Conservation (phyloP, 257 asterid genomes). For the Nicotiana otophora region DNA sequence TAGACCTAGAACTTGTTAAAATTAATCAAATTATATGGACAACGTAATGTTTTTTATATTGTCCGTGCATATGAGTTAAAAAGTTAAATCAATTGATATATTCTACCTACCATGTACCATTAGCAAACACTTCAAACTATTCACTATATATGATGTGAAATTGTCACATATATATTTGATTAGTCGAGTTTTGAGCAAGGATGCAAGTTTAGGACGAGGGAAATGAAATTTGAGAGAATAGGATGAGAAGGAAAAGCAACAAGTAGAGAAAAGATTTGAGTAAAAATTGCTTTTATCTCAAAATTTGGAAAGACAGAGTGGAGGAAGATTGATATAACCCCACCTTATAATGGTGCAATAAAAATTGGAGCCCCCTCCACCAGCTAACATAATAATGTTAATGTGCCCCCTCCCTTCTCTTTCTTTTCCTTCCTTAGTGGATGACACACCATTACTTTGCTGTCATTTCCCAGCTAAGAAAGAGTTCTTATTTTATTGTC, state of each 20-base stretch:
- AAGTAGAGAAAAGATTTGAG: not conserved
- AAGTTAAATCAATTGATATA: not conserved
- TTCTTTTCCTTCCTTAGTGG: conserved; percentile 28
- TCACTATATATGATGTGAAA: too few relatives aligned
- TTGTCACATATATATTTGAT: too few relatives aligned
- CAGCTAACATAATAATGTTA: conserved; percentile 18
- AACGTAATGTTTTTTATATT: not conserved
- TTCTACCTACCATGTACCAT: not conserved
- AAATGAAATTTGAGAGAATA: not conserved
- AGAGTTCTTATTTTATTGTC: too few relatives aligned
- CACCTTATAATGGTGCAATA: conserved; percentile 69
- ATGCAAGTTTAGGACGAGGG: too few relatives aligned
- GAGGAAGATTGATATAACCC: conserved; percentile 71
- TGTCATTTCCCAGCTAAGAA: conserved; percentile 33
- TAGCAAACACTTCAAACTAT: not conserved
- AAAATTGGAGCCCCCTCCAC: conserved; percentile 58
- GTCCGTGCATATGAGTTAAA: not conserved
- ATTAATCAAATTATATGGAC: not conserved
- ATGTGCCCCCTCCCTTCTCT: not conserved
- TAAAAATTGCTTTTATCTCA: not conserved
- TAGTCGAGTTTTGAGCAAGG: too few relatives aligned
- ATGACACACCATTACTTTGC: conserved; percentile 24
- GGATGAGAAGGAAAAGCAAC: not conserved
- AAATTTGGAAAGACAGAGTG: conserved; percentile 37
- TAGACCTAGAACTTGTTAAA: not conserved